Percentiles rank a stretch among this genome's conserved stretches.
Conservation (phyloP, 2,329 filamentous ascomycete species). For the Seiridium cupressi region DNA sequence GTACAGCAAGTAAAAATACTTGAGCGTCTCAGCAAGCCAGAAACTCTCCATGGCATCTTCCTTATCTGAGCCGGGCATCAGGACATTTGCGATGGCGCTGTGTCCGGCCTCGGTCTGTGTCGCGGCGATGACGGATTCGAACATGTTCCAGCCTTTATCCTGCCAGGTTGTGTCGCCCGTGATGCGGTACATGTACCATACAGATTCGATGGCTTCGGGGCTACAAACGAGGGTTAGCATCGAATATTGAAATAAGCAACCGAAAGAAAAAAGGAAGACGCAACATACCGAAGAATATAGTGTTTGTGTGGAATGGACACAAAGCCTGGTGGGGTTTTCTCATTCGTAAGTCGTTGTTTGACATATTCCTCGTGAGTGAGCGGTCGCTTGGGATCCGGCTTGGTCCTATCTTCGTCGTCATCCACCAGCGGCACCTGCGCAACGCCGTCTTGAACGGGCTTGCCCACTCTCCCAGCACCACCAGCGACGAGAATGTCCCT, state of each 20-base stretch:
- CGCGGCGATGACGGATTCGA: conserved; percentile 64
- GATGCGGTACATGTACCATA: conserved; percentile 89
- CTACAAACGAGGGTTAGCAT: conserved; percentile 36
- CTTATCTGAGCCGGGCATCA: conserved; percentile 36
- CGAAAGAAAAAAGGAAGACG: conserved; percentile 19
- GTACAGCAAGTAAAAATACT: conserved; percentile 87
- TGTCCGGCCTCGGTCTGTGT: conserved; percentile 68
- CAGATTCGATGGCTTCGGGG: conserved; percentile 83
- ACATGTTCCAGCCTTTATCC: conserved; percentile 87
- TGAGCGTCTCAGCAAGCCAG: conserved; percentile 87
- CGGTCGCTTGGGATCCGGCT: conserved; percentile 36
- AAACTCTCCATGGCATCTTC: conserved; percentile 80
- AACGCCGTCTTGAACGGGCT: conserved; percentile 13
- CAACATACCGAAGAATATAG: conserved; percentile 63
- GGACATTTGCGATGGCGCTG: conserved; percentile 68
- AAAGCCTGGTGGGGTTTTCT: conserved; percentile 51
- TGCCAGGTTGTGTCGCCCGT: conserved; percentile 74
- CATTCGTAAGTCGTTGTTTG: conserved; percentile 37
- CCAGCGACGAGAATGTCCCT: conserved; percentile 10
- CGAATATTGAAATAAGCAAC: conserved; percentile 9
- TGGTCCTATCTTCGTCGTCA: conserved; percentile 17
- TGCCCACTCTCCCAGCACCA: conserved; percentile 4
- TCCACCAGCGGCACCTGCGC: conserved; percentile 26
- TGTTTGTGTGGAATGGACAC: conserved; percentile 38
- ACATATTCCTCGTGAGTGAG: conserved; percentile 55